Evolutionary conservation across 2,329 filamentous ascomycete species (phyloP).

Genomic region (Neonectria magnoliae): DNA sequence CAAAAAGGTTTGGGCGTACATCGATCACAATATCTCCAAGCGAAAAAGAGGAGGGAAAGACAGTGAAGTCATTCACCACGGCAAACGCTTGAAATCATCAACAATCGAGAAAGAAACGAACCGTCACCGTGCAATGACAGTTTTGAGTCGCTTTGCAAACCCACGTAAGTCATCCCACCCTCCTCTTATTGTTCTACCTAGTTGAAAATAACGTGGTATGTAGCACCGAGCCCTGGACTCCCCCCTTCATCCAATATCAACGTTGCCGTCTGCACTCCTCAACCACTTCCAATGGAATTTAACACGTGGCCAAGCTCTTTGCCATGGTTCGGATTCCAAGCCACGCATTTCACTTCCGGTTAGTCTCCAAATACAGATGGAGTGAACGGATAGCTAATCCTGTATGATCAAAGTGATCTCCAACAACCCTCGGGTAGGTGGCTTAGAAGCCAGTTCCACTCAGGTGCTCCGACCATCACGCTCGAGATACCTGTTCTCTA

Average conservation of each 20-base stretch:
- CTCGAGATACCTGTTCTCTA: not conserved
- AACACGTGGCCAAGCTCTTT: constrained; percentile 7
- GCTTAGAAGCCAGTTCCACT: not conserved
- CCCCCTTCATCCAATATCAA: not conserved
- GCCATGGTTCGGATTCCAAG: constrained; percentile 17
- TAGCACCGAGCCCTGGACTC: not conserved
- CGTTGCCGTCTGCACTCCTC: constrained; percentile 4
- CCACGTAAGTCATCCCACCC: not conserved
- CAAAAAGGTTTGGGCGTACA: not conserved
- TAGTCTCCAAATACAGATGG: not conserved
- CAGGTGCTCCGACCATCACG: not conserved
- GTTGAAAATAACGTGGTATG: not conserved
- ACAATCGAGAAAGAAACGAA: constrained; percentile 4
- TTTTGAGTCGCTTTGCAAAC: not conserved
- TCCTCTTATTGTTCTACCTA: not conserved
- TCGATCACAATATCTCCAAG: constrained; percentile 9
- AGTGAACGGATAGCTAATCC: not conserved
- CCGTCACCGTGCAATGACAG: not conserved
- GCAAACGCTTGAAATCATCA: constrained; percentile 10
- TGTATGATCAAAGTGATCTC: not conserved
- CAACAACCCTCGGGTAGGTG: not conserved
- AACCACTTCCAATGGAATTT: constrained; percentile 2
- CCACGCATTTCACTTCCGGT: not conserved
- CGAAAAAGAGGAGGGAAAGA: constrained; percentile 1
- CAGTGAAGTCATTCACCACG: constrained; percentile 3